Base-by-base conservation (phyloP, 306 rosid genomes). In the Hippophae tibetana region DNA sequence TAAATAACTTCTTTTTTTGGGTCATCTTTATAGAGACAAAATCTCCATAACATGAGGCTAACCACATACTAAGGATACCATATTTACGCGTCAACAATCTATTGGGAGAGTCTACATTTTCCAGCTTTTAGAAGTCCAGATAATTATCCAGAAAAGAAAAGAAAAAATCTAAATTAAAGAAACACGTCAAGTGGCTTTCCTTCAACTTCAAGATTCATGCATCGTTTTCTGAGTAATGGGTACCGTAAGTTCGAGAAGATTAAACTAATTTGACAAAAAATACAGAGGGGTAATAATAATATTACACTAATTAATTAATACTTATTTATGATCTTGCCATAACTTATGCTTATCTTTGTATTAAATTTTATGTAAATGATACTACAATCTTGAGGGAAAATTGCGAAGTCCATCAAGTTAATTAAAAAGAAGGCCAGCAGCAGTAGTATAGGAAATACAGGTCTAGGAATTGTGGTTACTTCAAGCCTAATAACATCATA, bases 391-490 rank as follows among this genome's bases (percentile, higher is more conserved):
- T 9, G 7, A 52, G 54, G 13, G 8, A 26, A 43, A 64, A 7
- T 9, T 52, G 14, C 7, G 6, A 62, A 13, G 27, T 4, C 3
- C 11, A 25, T 3, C 18, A 6, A 40, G 3, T 43, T 43, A 25
- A n/a, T 23, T 0, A 53, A 8, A 64, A 13, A 44, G 41, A 69
- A 61, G 73, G 73, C 73, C 38, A 43, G 67, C n/a, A 52, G 61
- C n/a, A 52, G 61, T 47, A 69, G 53, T 48, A 42, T 69, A 25
- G 56, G 66, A 13, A 52, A 61, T 23, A 52, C 46, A n/a, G 72
- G 54, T 18, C 60, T 60, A 59, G 66, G 66, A 11, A 51, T 69
- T 1, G 42, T 52, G 10, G 43, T 69, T 1, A 42, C 73, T 1
- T 60, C 73, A 49, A 9, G 56, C 42, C 41, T 62, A 46, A 46